These are phyloP conservation scores for Quercus mongolica DNA, from an alignment of 306 rosid species.

Conservation along the genomic window DNA sequence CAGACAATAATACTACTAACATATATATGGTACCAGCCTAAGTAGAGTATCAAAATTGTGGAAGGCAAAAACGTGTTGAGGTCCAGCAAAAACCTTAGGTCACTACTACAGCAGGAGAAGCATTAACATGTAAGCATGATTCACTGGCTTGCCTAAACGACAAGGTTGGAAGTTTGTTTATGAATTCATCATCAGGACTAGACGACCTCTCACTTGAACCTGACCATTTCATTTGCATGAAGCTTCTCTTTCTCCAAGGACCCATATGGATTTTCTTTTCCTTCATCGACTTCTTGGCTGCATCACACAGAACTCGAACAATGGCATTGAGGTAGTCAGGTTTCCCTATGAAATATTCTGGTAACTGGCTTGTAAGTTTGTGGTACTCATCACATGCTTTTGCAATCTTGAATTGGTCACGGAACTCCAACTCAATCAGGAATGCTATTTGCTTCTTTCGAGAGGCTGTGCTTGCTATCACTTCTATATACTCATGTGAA, in stretches of 20 bases:
- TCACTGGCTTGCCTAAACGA: conserved; percentile 11
- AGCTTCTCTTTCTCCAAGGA: conserved; percentile 56
- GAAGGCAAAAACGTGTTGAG: neutral
- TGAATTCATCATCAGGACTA: neutral
- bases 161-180: neutral
- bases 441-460: conserved; percentile 5
- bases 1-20: neutral
- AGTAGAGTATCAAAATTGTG: neutral
- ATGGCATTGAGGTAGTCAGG: conserved; percentile 36
- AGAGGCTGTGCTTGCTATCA: conserved; percentile 1
- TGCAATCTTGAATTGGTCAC: conserved; percentile 35
- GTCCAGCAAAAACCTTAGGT: conserved; percentile 10
- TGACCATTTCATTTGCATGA: conserved; percentile 77
- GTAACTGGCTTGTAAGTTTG: conserved; percentile 10
- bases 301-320: conserved; percentile 41
- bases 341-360: conserved; percentile 34
- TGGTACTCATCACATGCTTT: conserved; percentile 22
- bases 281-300: conserved; percentile 67
- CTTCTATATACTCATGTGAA: conserved; percentile 24
- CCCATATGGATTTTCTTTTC: conserved; percentile 64
- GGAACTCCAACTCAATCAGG: conserved; percentile 27
- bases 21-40: neutral
- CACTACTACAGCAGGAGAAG: conserved; percentile 34
- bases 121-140: conserved; percentile 22
- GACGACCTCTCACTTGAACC: conserved; percentile 7